These are phyloP conservation scores for Aegilops sharonensis DNA, from an alignment of 176 grass and related monocot species.

Conservation along the genomic window DNA sequence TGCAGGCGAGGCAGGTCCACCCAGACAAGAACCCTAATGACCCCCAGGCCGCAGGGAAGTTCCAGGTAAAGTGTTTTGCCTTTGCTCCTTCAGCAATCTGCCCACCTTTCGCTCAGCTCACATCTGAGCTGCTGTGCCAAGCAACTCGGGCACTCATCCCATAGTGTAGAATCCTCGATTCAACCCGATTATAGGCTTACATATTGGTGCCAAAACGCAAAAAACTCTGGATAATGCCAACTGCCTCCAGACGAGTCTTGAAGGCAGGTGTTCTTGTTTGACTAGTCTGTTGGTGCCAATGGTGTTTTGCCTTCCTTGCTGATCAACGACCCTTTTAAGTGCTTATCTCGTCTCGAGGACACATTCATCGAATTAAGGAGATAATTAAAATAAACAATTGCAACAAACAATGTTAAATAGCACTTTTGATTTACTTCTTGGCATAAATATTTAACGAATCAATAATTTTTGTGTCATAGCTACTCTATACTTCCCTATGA, in stretches of 20 bases:
- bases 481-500: neutral
- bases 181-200: neutral
- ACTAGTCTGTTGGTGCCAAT: neutral
- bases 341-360: neutral
- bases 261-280: neutral
- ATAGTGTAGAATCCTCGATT: constrained; percentile 10
- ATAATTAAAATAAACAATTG: neutral
- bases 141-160: neutral
- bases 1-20: constrained; percentile 90
- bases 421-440: neutral
- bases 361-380: neutral
- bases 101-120: neutral
- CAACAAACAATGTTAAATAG: neutral
- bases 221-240: neutral
- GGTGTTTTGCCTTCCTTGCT: neutral
- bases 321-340: neutral
- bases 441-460: neutral
- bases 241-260: neutral
- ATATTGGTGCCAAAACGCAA: neutral
- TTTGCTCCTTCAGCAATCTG: neutral
- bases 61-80: constrained; percentile 55
- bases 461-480: neutral
- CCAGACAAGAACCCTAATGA: constrained; percentile 96
- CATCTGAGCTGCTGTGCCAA: neutral
- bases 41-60: constrained; percentile 74